Evolutionary conservation across 2,329 filamentous ascomycete species (phyloP).

Genomic region (Sphaerostilbella broomeana): DNA sequence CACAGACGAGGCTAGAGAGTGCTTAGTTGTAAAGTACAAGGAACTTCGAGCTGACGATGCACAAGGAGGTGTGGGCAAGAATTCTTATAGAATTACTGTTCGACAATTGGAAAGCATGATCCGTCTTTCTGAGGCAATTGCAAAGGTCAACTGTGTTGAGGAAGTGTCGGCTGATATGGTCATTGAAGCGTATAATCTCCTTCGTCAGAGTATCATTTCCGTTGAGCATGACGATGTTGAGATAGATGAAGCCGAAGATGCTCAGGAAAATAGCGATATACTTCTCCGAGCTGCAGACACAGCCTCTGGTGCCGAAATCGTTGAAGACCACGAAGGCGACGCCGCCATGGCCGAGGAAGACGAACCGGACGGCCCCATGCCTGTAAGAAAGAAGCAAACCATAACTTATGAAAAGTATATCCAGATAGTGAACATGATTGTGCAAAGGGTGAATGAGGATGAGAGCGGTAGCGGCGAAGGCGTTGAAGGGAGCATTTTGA

Average conservation of each 20-base stretch:
- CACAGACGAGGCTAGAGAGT: slow-evolving; percentile 74
- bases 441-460: slow-evolving; percentile 76
- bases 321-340: slow-evolving; percentile 41
- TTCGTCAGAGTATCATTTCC: slow-evolving; percentile 91
- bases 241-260: slow-evolving; percentile 68
- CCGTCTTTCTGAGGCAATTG: slow-evolving; percentile 92
- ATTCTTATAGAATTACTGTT: slow-evolving; percentile 96
- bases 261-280: slow-evolving; percentile 39
- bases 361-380: slow-evolving; percentile 21
- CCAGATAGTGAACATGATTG: slow-evolving; percentile 78
- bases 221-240: slow-evolving; percentile 98
- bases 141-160: slow-evolving; percentile 93
- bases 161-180: slow-evolving; percentile 83
- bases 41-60: slow-evolving; percentile 89
- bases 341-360: slow-evolving; percentile 35
- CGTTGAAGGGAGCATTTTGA: slow-evolving; percentile 72
- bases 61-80: slow-evolving; percentile 86
- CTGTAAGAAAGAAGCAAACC: slow-evolving; percentile 60
- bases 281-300: slow-evolving; percentile 35
- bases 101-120: slow-evolving; percentile 95
- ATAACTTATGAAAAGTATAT: slow-evolving; percentile 96
- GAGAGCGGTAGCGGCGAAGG: slow-evolving; percentile 72
- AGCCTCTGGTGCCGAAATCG: slow-evolving; percentile 40
- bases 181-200: slow-evolving; percentile 81
- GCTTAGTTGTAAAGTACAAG: slow-evolving; percentile 90